phyloP scores from a whole-genome alignment of 768 basidiomycete genomes.

The Agrocybe praecox region DNA sequence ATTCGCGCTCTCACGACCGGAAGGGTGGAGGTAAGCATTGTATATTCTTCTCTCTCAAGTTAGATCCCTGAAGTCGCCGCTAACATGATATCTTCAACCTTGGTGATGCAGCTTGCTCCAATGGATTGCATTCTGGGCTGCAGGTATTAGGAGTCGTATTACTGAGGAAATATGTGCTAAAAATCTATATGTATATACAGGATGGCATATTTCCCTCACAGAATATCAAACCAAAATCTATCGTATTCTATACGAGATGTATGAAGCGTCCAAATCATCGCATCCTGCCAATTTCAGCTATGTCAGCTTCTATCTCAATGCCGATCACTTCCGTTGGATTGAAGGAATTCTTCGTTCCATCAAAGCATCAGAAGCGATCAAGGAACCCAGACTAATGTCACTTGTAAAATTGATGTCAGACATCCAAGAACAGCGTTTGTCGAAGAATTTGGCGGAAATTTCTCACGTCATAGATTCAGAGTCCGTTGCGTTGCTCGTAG shows the following conservation, averaged over 20 bases:
- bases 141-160: constrained; percentile 7
- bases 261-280: neutral
- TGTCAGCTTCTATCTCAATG: neutral
- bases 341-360: neutral
- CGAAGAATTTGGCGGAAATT: constrained; percentile 2
- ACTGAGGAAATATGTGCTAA: neutral
- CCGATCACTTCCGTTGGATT: neutral
- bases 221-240: constrained; percentile 1
- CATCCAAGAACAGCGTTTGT: neutral
- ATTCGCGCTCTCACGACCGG: constrained; percentile 22
- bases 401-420: neutral
- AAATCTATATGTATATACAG: neutral
- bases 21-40: constrained; percentile 22
- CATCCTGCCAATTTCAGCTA: constrained; percentile 1
- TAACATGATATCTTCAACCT: too few relatives aligned
- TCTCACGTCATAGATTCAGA: neutral
- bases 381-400: neutral
- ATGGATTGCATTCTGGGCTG: constrained; percentile 33
- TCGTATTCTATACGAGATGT: constrained; percentile 3
- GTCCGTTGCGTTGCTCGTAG: neutral
- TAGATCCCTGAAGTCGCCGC: too few relatives aligned
- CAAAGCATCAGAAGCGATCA: neutral
- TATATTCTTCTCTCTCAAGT: too few relatives aligned
- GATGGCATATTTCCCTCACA: constrained; percentile 6
- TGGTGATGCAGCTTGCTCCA: constrained; percentile 25